phyloP scores from a whole-genome alignment of 176 grass and related monocot genomes.

The Miscanthus lutarioriparius region DNA sequence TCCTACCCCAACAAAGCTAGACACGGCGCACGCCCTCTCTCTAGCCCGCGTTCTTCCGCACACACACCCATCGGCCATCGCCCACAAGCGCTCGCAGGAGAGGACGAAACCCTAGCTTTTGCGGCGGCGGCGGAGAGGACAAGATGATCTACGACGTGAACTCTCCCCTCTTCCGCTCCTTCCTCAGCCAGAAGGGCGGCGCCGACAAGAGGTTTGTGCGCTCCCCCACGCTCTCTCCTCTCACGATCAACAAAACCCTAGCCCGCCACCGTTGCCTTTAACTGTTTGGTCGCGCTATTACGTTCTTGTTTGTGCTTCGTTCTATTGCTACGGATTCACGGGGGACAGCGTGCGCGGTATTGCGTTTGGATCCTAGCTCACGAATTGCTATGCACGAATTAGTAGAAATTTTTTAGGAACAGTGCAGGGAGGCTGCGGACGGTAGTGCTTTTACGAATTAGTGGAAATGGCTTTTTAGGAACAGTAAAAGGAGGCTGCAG shows the following conservation, averaged over 20 bases:
- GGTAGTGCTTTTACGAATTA: neutral
- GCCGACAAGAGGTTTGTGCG: too few species aligned
- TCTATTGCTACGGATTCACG: neutral
- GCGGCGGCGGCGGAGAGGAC: conserved; percentile 4
- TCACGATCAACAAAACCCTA: neutral
- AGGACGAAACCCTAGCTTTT: conserved; percentile 46
- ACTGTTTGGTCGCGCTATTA: neutral
- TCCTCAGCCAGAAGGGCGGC: conserved; percentile 82
- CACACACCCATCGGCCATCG: neutral
- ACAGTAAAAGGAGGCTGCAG: neutral
- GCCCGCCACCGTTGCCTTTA: neutral
- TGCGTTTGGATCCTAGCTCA: neutral
- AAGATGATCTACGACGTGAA: conserved; percentile 83
- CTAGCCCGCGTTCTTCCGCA: neutral
- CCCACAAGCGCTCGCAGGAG: neutral
- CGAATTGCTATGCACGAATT: neutral
- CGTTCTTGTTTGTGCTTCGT: neutral
- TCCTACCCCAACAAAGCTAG: neutral
- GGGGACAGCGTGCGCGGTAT: neutral
- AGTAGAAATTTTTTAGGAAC: neutral
- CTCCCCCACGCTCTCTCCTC: too few species aligned
- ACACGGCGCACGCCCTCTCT: neutral
- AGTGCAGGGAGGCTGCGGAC: neutral
- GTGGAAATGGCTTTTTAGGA: neutral
- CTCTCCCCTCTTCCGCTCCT: conserved; percentile 73